Evolutionary conservation across 2,329 filamentous ascomycete species (phyloP).

Genomic region (Talaromyces marneffei): DNA sequence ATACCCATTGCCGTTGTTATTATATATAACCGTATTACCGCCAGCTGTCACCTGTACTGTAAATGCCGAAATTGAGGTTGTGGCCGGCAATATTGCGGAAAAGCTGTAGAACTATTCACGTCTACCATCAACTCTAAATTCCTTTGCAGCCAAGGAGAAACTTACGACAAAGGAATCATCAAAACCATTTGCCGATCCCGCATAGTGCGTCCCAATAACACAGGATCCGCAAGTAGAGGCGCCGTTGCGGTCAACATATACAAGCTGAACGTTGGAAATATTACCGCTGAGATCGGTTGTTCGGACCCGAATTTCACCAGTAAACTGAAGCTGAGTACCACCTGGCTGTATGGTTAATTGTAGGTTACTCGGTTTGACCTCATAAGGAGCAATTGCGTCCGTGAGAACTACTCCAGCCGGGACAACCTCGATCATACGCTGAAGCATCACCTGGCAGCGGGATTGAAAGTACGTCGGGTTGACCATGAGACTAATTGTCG

Average conservation of each 20-base stretch:
- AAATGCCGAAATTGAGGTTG: constrained; percentile 7
- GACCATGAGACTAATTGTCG: constrained; percentile 6
- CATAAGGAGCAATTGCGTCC: constrained; percentile 11
- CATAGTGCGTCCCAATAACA: constrained; percentile 7
- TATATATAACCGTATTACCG: constrained; percentile 7
- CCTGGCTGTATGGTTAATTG: constrained; percentile 11
- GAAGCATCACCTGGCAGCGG: constrained; percentile 11
- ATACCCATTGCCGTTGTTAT: constrained; percentile 11
- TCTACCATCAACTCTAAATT: not conserved
- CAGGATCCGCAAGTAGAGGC: constrained; percentile 6
- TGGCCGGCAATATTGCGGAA: not conserved
- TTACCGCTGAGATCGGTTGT: constrained; percentile 5
- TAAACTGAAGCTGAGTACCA: constrained; percentile 9
- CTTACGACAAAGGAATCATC: constrained; percentile 10
- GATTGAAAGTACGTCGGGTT: constrained; percentile 10
- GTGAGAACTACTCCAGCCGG: constrained; percentile 9
- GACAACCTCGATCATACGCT: constrained; percentile 13
- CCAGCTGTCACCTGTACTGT: constrained; percentile 5
- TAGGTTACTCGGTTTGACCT: constrained; percentile 11
- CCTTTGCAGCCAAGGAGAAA: not conserved
- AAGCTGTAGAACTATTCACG: constrained; percentile 11
- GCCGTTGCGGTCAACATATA: constrained; percentile 10
- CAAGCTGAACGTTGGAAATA: constrained; percentile 11
- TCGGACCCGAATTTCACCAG: constrained; percentile 7
- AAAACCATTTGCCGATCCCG: constrained; percentile 8